Base-by-base conservation (phyloP, 371 early-diverging fungal genomes). In the Haplosporangium sp. region DNA sequence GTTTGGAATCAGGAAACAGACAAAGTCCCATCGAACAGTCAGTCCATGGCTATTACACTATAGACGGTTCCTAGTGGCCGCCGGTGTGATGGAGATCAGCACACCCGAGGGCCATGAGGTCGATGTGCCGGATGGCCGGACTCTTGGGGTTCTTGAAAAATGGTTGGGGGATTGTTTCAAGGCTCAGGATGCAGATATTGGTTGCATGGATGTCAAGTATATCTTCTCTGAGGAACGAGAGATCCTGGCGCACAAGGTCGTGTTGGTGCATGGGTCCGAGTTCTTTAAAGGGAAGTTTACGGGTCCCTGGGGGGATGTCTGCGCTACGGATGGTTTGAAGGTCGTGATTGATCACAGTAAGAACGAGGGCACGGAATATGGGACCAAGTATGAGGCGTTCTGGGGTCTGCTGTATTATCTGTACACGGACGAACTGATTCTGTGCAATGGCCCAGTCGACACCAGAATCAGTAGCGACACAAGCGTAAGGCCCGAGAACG, bases 171-270 rank as follows among this genome's bases (percentile, higher is more conserved):
- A 64, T 16, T 41, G 47, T 12, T 74, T 67, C 20, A 46, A 67
- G 54, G 6, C 63, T 5, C 74, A 68, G 64, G 74, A 74, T 42
- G 16, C 20, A 14, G n/a, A 40, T 1, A 38, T 18, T 0, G 74
- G 74, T 0, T 74, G 68, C 61, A 74, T 74, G 74, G 74, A 74
- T 29, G 41, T 68, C 5, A 14, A 21, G 36, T 74, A 68, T 60
- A 21, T 23, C 7, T 68, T 74, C 13, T 1, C 51, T 5, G 16
- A 12, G 0, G 53, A 45, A 2, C 55, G 50, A 2, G 16, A 51
- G 21, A 74, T 74, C 14, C 5, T 55, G 18, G 74, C 69, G 13
- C 74, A 74, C 61, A 74, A 68, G n/a, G 29, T 74, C n/a, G 43
- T 68, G 1, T 23, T 74, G 9, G 55, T 41, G 7, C 37, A 55